Evolutionary conservation across 768 basidiomycete genomes (phyloP), one percentile per base, ranked within the genome.

Genomic region (Lyophyllum atratum): DNA sequence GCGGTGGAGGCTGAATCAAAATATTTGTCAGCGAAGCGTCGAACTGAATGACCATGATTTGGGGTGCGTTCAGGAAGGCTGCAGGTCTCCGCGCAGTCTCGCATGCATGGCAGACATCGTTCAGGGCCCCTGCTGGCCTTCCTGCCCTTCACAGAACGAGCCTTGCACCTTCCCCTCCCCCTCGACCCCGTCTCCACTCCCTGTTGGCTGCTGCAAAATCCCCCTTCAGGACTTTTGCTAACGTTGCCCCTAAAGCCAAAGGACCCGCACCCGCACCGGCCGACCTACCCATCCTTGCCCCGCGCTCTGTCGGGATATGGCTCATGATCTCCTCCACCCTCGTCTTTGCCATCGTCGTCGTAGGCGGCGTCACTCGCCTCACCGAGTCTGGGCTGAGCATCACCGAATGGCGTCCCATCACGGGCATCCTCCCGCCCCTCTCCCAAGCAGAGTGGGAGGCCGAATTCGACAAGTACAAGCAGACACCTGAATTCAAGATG

Each of bases 321-420:
- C 84, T 99, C 17, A 80, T 95, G 66, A 69, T 82, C 49, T 95
- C 93, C 15, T 90, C 94, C 0, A 85, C 84, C 4, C 77, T 99
- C 29, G 93, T 96, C 22, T 89, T 98, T 62, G 88, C 86, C 19
- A 92, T 99, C 68, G 87, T 98, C 64, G 89, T 98, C 52, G 92
- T 99, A 4, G 97, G 97, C 26, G 97, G 96, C 9, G 83, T 99
- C 57, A 99, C 97, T 2, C 89, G 97, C 42, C 83, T 99, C 57
- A 99, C 97, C 1, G 97, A 99, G 73, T 96, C 94, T 15, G 97
- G 97, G 14, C 77, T 99, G 58, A 95, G 93, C 70, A 99, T 99
- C 70, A 97, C 95, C 22, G 97, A 99, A 80, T 99, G 97, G 97
- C 82, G 84, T 50, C 95, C 96, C 12, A 85, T 98, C 52, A 89